These are phyloP conservation scores for Litsea cubeba DNA, from an alignment of 164 flowering plant genomes.

Conservation along the genomic window DNA sequence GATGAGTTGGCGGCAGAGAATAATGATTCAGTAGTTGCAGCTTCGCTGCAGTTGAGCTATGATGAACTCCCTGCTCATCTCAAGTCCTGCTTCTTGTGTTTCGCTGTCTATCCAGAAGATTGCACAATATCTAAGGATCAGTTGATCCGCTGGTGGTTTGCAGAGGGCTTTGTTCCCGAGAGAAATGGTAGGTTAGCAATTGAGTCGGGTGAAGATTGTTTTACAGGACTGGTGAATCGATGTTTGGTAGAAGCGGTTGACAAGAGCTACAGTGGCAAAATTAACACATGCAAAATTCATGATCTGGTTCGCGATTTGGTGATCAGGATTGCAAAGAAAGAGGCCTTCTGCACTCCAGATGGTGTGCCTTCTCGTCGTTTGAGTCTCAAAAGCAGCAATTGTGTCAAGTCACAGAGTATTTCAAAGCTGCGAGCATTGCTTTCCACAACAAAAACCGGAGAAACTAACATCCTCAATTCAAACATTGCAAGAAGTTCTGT, in stretches of 20 bases:
- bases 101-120: constrained; percentile 50
- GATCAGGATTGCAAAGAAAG: constrained; percentile 31
- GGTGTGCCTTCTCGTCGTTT: constrained; percentile 24
- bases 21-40: constrained; percentile 29
- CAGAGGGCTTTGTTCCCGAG: constrained; percentile 44
- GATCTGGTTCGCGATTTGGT: constrained; percentile 56
- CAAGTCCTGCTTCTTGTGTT: constrained; percentile 47
- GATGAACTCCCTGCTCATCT: constrained; percentile 47
- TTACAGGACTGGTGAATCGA: constrained; percentile 39
- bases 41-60: constrained; percentile 43
- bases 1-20: constrained; percentile 34
- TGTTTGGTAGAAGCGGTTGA: constrained; percentile 47
- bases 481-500: constrained; percentile 18
- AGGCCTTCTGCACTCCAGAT: constrained; percentile 19
- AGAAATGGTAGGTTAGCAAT: constrained; percentile 26
- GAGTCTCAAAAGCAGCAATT: constrained; percentile 16
- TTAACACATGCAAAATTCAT: constrained; percentile 44
- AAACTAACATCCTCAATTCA: constrained; percentile 33
- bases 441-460: constrained; percentile 37
- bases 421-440: constrained; percentile 37
- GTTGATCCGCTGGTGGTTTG: constrained; percentile 47
- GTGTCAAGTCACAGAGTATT: constrained; percentile 7
- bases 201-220: constrained; percentile 41
- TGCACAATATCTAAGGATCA: constrained; percentile 37
- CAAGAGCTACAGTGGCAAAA: constrained; percentile 29